Evolutionary conservation across 768 basidiomycete genomes (phyloP).

Genomic region (Pisolithus sp.): DNA sequence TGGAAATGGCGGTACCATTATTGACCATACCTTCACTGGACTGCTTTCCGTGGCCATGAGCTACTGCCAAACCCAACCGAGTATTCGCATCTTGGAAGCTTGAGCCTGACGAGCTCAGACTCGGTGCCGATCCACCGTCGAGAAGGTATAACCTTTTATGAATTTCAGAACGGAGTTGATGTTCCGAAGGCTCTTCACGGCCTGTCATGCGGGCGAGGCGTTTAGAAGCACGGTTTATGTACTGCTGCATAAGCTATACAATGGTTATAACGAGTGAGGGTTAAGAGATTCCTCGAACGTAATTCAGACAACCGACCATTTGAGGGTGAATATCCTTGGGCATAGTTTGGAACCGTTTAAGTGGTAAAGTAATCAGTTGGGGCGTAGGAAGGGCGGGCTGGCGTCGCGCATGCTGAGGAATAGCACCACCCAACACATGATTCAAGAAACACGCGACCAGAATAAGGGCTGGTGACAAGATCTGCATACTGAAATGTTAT

Average conservation of each 20-base stretch:
- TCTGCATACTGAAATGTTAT: constrained; percentile 39
- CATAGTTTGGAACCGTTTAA: constrained; percentile 30
- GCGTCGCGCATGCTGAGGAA: constrained; percentile 14
- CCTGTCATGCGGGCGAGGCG: constrained; percentile 69
- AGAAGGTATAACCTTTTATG: constrained; percentile 36
- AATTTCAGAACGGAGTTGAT: constrained; percentile 40
- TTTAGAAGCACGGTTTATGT: constrained; percentile 57
- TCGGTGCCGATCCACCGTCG: constrained; percentile 21
- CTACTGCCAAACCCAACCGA: constrained; percentile 7
- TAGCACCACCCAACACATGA: constrained; percentile 28
- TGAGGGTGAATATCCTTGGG: constrained; percentile 34
- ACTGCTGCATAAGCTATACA: constrained; percentile 57
- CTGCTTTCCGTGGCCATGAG: background rate
- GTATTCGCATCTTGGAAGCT: constrained; percentile 4
- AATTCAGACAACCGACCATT: constrained; percentile 29
- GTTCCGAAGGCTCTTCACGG: constrained; percentile 42
- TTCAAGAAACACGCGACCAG: constrained; percentile 49
- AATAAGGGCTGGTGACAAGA: constrained; percentile 38
- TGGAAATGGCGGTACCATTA: constrained; percentile 1
- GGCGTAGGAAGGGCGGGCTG: constrained; percentile 7
- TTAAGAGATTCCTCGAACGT: background rate
- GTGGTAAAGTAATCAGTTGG: constrained; percentile 36
- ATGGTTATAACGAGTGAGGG: background rate
- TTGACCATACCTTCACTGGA: background rate
- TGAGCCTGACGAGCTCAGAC: constrained; percentile 2